phyloP scores from a whole-genome alignment of 192 early-diverging fungal species.

The Backusella australiensis region DNA sequence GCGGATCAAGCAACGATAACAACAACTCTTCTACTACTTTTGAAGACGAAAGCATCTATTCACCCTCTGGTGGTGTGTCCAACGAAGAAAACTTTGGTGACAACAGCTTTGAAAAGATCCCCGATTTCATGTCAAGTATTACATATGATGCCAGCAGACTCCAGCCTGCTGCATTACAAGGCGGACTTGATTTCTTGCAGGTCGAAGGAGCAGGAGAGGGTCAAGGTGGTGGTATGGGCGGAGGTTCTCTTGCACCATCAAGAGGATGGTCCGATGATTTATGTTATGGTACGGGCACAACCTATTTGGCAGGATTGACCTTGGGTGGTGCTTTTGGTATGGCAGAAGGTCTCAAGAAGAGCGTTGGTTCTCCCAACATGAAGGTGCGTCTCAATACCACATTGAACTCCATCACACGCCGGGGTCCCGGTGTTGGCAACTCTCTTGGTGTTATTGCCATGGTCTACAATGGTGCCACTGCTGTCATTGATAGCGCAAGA shows the following conservation, averaged over 20 bases:
- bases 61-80: conserved; percentile 3
- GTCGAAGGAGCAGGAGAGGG: conserved; percentile 35
- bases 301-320: conserved; percentile 71
- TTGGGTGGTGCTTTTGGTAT: conserved; percentile 75
- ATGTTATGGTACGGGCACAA: conserved; percentile 80
- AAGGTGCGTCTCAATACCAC: conserved; percentile 81
- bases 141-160: conserved; percentile 41
- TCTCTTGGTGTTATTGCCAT: conserved; percentile 78
- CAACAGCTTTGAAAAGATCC: conserved; percentile 41
- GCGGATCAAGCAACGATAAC: not conserved
- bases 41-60: conserved; percentile 14
- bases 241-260: conserved; percentile 57
- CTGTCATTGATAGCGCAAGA: conserved; percentile 58
- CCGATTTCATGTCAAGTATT: conserved; percentile 48
- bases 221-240: conserved; percentile 29
- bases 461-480: conserved; percentile 78
- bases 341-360: conserved; percentile 67
- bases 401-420: conserved; percentile 78
- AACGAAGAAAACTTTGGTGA: conserved; percentile 14
- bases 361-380: conserved; percentile 55
- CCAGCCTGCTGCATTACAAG: conserved; percentile 52
- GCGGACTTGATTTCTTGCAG: conserved; percentile 57
- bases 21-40: not conserved
- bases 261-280: conserved; percentile 80
- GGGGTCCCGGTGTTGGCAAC: conserved; percentile 84